phyloP scores from a whole-genome alignment of 1,284 basidiomycete genomes.

The Boletellus deceptivus region DNA sequence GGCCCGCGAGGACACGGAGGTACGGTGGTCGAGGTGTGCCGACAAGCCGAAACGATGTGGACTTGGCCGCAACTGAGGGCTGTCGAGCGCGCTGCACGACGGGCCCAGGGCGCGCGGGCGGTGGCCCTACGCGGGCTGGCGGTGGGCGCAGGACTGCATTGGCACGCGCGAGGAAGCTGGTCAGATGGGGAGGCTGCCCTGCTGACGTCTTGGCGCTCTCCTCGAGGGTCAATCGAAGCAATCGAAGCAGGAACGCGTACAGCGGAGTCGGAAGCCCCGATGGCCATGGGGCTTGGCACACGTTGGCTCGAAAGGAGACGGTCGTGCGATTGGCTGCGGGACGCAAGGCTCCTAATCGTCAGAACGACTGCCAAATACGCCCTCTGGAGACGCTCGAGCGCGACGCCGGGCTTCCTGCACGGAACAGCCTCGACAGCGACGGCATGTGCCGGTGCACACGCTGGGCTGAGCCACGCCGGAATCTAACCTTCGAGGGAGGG shows the following conservation, averaged over 20 bases:
- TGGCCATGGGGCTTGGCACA: slow-evolving; percentile 30
- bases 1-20: background rate
- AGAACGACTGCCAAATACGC: slow-evolving; percentile 19
- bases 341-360: background rate
- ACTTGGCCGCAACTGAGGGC: slow-evolving; percentile 1
- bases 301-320: slow-evolving; percentile 18
- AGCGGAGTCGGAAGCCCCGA: slow-evolving; percentile 33
- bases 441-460: slow-evolving; percentile 23
- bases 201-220: slow-evolving; percentile 13
- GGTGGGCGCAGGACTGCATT: too few relatives aligned
- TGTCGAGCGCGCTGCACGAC: background rate
- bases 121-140: too few relatives aligned
- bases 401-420: slow-evolving; percentile 10
- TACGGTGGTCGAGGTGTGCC: slow-evolving; percentile 7
- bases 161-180: background rate
- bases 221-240: slow-evolving; percentile 24
- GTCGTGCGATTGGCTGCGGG: too few relatives aligned
- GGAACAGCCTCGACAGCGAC: slow-evolving; percentile 18
- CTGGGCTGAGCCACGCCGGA: slow-evolving; percentile 7
- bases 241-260: slow-evolving; percentile 11
- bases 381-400: slow-evolving; percentile 8
- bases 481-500: slow-evolving; percentile 32
- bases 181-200: background rate
- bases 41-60: slow-evolving; percentile 6
- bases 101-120: too few relatives aligned